Evolutionary conservation across 169 alveolate species (phyloP).

Genomic region (Theileria equi): DNA sequence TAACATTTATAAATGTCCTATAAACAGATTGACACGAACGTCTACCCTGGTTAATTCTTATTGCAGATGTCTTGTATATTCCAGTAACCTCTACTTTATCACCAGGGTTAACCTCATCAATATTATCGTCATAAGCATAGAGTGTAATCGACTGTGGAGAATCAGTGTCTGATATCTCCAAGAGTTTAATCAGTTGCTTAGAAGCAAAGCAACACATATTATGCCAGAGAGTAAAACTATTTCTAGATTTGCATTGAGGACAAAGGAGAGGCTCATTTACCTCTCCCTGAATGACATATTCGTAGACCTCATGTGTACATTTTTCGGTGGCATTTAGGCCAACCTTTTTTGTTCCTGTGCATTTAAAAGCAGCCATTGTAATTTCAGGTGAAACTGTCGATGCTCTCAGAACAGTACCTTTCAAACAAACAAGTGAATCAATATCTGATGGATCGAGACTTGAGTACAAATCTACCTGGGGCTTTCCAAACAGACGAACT

Average conservation of each 20-base stretch:
- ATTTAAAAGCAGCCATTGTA: conserved; percentile 94
- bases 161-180: conserved; percentile 93
- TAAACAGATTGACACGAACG: conserved; percentile 88
- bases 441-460: conserved; percentile 77
- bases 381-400: conserved; percentile 96
- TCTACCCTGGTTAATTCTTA: conserved; percentile 85
- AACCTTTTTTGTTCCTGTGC: conserved; percentile 84
- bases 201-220: conserved; percentile 92
- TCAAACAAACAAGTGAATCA: conserved; percentile 87
- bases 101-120: conserved; percentile 94
- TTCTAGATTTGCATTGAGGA: conserved; percentile 85
- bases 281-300: conserved; percentile 89
- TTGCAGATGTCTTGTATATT: conserved; percentile 91
- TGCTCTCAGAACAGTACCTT: conserved; percentile 93
- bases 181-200: conserved; percentile 90
- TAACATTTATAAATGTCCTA: conserved; percentile 91
- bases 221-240: conserved; percentile 89
- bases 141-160: conserved; percentile 86
- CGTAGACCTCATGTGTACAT: conserved; percentile 84
- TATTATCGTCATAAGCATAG: conserved; percentile 93
- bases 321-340: conserved; percentile 74
- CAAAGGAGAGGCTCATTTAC: conserved; percentile 95
- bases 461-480: conserved; percentile 67
- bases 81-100: conserved; percentile 97
- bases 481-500: conserved; percentile 72